These are phyloP conservation scores for Suhomyces bolitotheri DNA, from an alignment of 1,139 yeast species.

Conservation along the genomic window DNA sequence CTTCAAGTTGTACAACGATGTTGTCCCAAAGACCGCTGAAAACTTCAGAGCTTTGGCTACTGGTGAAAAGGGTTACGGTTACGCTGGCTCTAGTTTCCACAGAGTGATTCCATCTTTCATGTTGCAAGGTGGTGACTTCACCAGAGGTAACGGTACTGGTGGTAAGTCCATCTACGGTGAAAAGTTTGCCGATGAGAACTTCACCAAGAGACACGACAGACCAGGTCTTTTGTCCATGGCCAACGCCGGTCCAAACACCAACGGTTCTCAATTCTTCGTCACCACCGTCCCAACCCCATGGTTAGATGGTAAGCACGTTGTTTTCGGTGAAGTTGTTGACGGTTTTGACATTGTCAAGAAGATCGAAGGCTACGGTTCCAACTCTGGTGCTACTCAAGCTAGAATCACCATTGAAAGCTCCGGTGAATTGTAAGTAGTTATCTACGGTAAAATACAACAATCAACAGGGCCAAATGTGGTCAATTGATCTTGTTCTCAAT, in stretches of 20 bases:
- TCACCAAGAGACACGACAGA: conserved; percentile 75
- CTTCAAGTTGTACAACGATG: conserved; percentile 88
- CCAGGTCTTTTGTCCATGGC: conserved; percentile 99
- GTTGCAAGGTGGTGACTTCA: conserved; percentile 99
- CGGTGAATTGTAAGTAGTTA: conserved; percentile 67
- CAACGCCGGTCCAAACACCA: conserved; percentile 99
- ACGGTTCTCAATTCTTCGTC: conserved; percentile 98
- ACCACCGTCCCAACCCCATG: conserved; percentile 95
- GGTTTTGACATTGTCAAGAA: conserved; percentile 91
- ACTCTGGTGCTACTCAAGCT: conserved; percentile 78
- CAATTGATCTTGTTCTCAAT: no score
- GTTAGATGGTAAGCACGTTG: conserved; percentile 99
- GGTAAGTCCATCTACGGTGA: conserved; percentile 98
- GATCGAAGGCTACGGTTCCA: conserved; percentile 84
- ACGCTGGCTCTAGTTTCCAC: conserved; percentile 92
- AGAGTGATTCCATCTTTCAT: conserved; percentile 97
- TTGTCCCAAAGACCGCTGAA: conserved; percentile 97
- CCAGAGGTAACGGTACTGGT: conserved; percentile 93
- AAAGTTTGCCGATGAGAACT: conserved; percentile 96
- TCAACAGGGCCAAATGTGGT: no score
- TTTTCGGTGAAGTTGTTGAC: conserved; percentile 93
- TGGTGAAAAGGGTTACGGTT: conserved; percentile 97
- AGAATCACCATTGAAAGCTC: conserved; percentile 76
- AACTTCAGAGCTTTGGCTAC: conserved; percentile 97
- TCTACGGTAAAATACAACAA: conserved; percentile 1